Base-by-base conservation (phyloP, 805 yeast species). In the Monosporozyma unispora region DNA sequence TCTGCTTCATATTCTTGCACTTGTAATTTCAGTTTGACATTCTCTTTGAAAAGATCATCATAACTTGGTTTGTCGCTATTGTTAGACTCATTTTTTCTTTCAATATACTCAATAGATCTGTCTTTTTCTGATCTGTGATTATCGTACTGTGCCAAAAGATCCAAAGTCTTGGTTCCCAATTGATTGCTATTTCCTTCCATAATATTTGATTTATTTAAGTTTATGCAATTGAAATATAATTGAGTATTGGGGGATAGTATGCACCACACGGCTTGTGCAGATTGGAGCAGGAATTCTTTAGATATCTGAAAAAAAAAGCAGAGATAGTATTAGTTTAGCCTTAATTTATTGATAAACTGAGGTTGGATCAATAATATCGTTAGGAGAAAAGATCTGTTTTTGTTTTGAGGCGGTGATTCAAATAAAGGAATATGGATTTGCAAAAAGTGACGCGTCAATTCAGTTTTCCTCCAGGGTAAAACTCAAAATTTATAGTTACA, bases 1-100 rank as follows among this genome's bases (percentile, higher is more conserved):
- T 64, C 67, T 4, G 54, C 51, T 25, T 58, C 61, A 27, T 60
- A 52, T 41, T 62, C 64, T 38, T 58, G 48, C 8, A 60, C 44
- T 48, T 61, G 60, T 22, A 60, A 44, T 46, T 56, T 58, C 22
- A 65, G 50, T 50, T 56, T 57, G 3, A 58, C 57, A 45, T 65
- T 65, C 44, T 65, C 70, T 44, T 61, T 61, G 42, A 59, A 55
- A 9, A 64, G 50, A 16, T 59, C 63, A 47, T 65, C 68, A 52
- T 65, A 62, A 4, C 61, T 44, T 6, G 57, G 59, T 23, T 49
- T 51, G 11, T 53, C 49, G 23, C n/a, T 33, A 50, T 50, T 18
- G 47, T 23, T 25, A 14, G 39, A 16, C 6, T 47, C 22, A n/a
- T n/a, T n/a, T 22, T 53, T 55, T 39, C 53, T 56, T 44, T 64